Evolutionary conservation across 331 rosid genomes (phyloP).

Genomic region (Dryas integrifolia): DNA sequence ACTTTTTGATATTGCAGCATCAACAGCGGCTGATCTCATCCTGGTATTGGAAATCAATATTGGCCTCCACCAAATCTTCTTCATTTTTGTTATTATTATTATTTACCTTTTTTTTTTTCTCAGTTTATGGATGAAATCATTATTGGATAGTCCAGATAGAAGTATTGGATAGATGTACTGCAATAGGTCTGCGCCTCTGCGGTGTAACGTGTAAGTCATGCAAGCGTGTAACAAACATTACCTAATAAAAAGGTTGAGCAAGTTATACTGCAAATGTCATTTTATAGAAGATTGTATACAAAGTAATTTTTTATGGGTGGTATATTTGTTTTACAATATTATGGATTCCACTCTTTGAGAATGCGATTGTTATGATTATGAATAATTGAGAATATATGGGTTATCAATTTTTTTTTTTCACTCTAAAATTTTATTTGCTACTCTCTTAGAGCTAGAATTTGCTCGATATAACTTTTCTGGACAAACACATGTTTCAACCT

Average conservation of each 20-base stretch:
- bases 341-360: too few species aligned
- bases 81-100: neutral
- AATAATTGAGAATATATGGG: too few species aligned
- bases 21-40: constrained; percentile 21
- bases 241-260: constrained; percentile 15
- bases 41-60: neutral
- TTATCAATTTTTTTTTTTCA: too few species aligned
- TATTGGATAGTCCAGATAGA: constrained; percentile 1
- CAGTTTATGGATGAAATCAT: neutral
- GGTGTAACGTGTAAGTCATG: neutral
- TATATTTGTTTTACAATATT: neutral
- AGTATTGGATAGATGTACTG: constrained; percentile 1
- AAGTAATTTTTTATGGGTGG: neutral
- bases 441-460: neutral
- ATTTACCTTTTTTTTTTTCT: neutral
- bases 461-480: neutral
- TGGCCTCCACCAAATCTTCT: neutral
- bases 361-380: too few species aligned
- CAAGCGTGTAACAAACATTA: constrained; percentile 15
- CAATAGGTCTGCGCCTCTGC: neutral
- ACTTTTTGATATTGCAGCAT: constrained; percentile 54
- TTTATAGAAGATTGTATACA: too few species aligned
- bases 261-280: constrained; percentile 6
- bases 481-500: neutral
- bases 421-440: neutral